Base-by-base conservation (phyloP, 2,329 filamentous ascomycete genomes). In the Lasiodiplodia hormozganensis region DNA sequence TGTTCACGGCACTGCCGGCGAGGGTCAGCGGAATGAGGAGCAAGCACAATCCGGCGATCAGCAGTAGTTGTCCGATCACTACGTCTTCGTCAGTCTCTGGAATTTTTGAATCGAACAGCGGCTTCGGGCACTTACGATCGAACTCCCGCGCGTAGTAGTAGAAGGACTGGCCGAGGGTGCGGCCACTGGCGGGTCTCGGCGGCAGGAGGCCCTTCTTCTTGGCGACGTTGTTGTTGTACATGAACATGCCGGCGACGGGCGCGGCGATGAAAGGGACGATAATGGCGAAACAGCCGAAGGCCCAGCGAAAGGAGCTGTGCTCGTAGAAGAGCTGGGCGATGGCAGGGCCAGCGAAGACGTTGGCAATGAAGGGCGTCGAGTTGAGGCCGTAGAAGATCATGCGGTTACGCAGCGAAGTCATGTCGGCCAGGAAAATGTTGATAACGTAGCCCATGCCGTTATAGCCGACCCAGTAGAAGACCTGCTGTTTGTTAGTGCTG, bases 21-120 rank as follows among this genome's bases (percentile, higher is more conserved):
- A 92, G 81, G n/a, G 83, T 88, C 76, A 93, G 87, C 1, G 90
- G 88, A 12, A 92, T 84, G 21, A 92, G 80, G 73, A 92, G 86
- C 18, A 91, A 78, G 0, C 85, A 81, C 69, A 90, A 83, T 2
- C 88, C 89, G 2, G 79, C 80, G 1, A 85, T 82, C 65, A 90
- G 82, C 2, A 91, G 79, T 14, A 90, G 64, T 31, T 89, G 79
- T n/a, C 89, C 89, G 12, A 57, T 47, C 3, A 54, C 81, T 84
- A 58, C 2, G 11, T 4, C 14, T 4, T 6, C 31, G 25, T 62
- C 8, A 49, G 57, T n/a, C 12, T 11, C n/a, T 25, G 21, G 28
- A 16, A 54, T 38, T 38, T 81, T 23, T 4, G 2, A 18, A 7
- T 49, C 16, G 7, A 8, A 34, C 31, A 34, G 10, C 31, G 14